A percentile compares a stretch with the other conserved stretches of the same genome.
Evolutionary conservation across 306 rosid genomes (phyloP).

Genomic region (Casuarina glauca): DNA sequence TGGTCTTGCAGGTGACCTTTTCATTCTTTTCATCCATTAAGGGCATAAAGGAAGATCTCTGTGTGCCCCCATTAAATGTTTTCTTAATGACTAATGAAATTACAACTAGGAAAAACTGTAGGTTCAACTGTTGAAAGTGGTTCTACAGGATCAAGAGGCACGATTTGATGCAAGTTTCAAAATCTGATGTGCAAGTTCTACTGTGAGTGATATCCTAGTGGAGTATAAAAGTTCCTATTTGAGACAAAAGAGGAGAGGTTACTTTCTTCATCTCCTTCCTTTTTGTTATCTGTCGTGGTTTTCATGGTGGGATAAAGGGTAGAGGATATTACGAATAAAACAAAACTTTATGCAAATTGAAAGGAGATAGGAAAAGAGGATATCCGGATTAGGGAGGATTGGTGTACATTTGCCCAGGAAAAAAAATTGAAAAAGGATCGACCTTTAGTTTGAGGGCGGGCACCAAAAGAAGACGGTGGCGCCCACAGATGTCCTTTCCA

Average conservation of each 20-base stretch:
- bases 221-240: neutral
- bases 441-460: neutral
- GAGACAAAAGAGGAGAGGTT: neutral
- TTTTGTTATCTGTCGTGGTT: neutral
- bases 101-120: neutral
- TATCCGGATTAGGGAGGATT: neutral
- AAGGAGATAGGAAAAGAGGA: neutral
- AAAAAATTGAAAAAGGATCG: neutral
- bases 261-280: neutral
- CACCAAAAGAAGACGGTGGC: neutral
- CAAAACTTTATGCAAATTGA: slow-evolving; percentile 5
- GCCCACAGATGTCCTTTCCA: slow-evolving; percentile 2
- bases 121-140: neutral
- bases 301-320: neutral
- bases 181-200: no score
- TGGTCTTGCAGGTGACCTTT: slow-evolving; percentile 6
- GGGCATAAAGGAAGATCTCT: neutral
- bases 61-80: neutral
- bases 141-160: no score
- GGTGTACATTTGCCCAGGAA: neutral
- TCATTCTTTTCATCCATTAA: neutral
- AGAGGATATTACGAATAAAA: neutral
- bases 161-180: no score
- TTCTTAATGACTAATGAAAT: neutral
- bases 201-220: neutral